Base-by-base conservation (phyloP, 2,329 filamentous ascomycete genomes). In the Fusarium dlaminii region DNA sequence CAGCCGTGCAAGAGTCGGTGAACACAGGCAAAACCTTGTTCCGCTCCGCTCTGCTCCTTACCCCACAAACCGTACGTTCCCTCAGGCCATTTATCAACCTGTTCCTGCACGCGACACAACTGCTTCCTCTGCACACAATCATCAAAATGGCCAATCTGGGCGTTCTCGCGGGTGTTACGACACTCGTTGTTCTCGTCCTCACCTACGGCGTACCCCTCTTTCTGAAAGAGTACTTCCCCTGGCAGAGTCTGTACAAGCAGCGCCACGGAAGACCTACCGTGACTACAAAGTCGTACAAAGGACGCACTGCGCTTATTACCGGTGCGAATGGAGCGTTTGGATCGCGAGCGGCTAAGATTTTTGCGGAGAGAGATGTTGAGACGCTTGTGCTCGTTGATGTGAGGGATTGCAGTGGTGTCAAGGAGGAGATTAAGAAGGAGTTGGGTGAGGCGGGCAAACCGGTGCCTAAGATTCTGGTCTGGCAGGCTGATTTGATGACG, bases 381-480 rank as follows among this genome's bases (percentile, higher is more conserved):
- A 83, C 80, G 8, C 78, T 83, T 42, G 77, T 83, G 30, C 78
- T 83, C 3, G 81, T 82, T 17, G 82, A 83, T 45, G 78, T 83
- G 40, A 80, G 56, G 54, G 79, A 83, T 54, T 81, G 80, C 34
- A 64, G 62, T 11, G 74, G 66, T 11, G 77, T 83, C 64, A 81
- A 82, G 67, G 48, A 77, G 62, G 62, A 82, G 65, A 83, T 83
- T 45, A 79, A 81, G 73, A 68, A 74, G 2, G 81, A 82, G 54
- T 74, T 81, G 43, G 60, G 24, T 1, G 78, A 75, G 3, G 13
- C 43, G 48, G 67, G 72, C 27, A 81, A 79, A 65, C 45, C 75
- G 24, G 56, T 59, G 14, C 81, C 82, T 3, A 80, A 73, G 13
- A 82, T 83, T 43, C 65, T 83, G 6, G 77, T 83, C 22, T 83